phyloP scores from a whole-genome alignment of 306 rosid genomes.

The Quillaja saponaria region DNA sequence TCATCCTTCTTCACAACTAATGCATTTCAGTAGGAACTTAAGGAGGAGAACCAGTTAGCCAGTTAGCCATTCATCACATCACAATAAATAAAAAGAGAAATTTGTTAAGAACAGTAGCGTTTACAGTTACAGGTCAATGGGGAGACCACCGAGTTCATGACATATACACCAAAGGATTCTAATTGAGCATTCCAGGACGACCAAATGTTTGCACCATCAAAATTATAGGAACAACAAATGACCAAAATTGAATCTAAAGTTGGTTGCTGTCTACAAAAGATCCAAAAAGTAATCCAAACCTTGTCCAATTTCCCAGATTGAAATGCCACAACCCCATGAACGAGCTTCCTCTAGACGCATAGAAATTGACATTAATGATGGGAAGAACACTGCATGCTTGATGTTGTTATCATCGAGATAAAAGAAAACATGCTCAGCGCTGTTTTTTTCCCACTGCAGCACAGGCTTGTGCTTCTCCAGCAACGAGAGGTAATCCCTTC shows the following conservation, averaged over 20 bases:
- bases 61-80: too few relatives aligned
- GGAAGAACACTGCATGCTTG: slow-evolving; percentile 85
- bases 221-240: neutral
- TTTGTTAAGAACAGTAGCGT: too few relatives aligned
- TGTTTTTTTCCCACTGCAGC: slow-evolving; percentile 78
- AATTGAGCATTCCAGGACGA: too few relatives aligned
- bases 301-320: slow-evolving; percentile 98
- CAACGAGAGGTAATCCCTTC: slow-evolving; percentile 73
- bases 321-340: slow-evolving; percentile 84
- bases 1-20: too few relatives aligned
- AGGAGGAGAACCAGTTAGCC: too few relatives aligned
- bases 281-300: slow-evolving; percentile 92
- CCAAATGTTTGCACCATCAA: neutral
- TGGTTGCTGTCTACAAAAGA: slow-evolving; percentile 40
- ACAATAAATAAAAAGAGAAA: too few relatives aligned
- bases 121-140: too few relatives aligned
- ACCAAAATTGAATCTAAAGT: neutral
- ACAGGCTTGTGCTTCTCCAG: slow-evolving; percentile 77
- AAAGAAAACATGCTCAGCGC: slow-evolving; percentile 77
- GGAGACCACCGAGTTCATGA: too few relatives aligned
- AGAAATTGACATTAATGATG: slow-evolving; percentile 75
- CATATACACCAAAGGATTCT: too few relatives aligned
- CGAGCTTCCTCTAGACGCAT: slow-evolving; percentile 81
- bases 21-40: too few relatives aligned
- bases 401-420: slow-evolving; percentile 50